Conservation (phyloP, 139 green algal species). For the Closterium sp. region DNA sequence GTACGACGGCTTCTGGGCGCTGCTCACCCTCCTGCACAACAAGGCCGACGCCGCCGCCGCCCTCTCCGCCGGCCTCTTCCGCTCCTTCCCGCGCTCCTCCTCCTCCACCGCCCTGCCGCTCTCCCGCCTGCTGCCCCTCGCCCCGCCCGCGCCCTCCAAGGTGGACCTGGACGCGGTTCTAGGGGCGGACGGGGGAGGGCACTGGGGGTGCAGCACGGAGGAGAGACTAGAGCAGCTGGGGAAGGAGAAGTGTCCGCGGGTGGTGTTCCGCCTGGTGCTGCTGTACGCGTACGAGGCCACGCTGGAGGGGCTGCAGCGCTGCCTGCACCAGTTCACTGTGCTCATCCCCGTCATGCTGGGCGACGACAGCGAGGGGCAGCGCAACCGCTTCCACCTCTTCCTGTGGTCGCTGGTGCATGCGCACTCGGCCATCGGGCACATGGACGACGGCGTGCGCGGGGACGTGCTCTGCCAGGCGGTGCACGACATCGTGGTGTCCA, state of each 20-base stretch:
- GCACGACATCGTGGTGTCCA: background rate
- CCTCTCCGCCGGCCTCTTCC: background rate
- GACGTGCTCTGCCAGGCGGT: background rate
- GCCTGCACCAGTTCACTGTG: background rate
- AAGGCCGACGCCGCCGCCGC: slow-evolving; percentile 5
- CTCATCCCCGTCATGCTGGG: background rate
- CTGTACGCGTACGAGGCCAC: background rate
- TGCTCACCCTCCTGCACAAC: background rate
- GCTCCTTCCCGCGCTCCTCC: background rate
- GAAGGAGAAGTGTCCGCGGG: background rate
- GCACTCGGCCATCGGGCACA: background rate
- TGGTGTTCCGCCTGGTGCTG: slow-evolving; percentile 2
- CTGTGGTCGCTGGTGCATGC: background rate
- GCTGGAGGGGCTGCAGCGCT: background rate
- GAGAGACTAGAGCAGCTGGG: background rate
- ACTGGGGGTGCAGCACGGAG: background rate
- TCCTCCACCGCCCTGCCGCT: background rate
- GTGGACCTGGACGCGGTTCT: background rate
- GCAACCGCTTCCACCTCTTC: background rate
- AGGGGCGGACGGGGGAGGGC: background rate
- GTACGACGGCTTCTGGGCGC: slow-evolving; percentile 3
- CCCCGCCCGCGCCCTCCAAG: background rate
- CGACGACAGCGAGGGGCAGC: background rate
- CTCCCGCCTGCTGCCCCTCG: background rate
- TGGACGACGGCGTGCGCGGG: background rate